These are phyloP conservation scores for Logfia minima DNA, from an alignment of 129 eudicot species.

Conservation along the genomic window DNA sequence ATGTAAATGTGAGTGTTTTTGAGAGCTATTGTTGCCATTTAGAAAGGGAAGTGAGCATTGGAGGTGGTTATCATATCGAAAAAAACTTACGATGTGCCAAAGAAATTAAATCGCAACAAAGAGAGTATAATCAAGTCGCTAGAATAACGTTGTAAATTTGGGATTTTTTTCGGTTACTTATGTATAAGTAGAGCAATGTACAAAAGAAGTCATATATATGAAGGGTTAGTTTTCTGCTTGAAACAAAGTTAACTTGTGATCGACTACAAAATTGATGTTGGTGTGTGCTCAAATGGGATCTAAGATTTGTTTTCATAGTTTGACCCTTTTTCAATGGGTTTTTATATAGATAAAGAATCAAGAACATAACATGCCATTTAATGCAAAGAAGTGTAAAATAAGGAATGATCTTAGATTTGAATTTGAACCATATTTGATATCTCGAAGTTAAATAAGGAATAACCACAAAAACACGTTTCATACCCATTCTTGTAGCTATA, in stretches of 20 bases:
- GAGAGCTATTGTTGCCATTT: constrained; percentile 93
- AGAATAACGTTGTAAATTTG: constrained; percentile 50
- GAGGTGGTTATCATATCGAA: constrained; percentile 94
- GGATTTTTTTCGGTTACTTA: not conserved
- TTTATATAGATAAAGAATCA: constrained; percentile 6
- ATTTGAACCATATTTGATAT: not conserved
- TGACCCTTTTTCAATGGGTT: constrained; percentile 32
- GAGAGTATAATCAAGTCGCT: constrained; percentile 45
- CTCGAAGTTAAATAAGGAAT: not conserved
- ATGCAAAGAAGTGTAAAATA: constrained; percentile 10
- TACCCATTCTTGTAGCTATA: not conserved
- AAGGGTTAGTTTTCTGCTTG: constrained; percentile 19
- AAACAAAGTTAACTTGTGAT: constrained; percentile 33
- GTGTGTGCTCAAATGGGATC: constrained; percentile 31
- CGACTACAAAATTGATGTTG: constrained; percentile 32
- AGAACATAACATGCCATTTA: constrained; percentile 24
- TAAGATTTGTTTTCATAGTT: constrained; percentile 25
- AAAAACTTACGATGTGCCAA: constrained; percentile 84
- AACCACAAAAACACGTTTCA: not conserved
- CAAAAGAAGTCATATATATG: constrained; percentile 4
- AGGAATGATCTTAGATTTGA: constrained; percentile 8
- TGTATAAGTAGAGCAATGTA: constrained; percentile 23
- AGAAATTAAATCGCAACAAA: constrained; percentile 66
- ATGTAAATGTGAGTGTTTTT: constrained; percentile 90
- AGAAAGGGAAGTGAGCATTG: constrained; percentile 94